A percentile compares a stretch with the other conserved stretches of the same genome.
Evolutionary conservation across 768 basidiomycete genomes (phyloP).

Genomic region (Pisolithus microcarpus): DNA sequence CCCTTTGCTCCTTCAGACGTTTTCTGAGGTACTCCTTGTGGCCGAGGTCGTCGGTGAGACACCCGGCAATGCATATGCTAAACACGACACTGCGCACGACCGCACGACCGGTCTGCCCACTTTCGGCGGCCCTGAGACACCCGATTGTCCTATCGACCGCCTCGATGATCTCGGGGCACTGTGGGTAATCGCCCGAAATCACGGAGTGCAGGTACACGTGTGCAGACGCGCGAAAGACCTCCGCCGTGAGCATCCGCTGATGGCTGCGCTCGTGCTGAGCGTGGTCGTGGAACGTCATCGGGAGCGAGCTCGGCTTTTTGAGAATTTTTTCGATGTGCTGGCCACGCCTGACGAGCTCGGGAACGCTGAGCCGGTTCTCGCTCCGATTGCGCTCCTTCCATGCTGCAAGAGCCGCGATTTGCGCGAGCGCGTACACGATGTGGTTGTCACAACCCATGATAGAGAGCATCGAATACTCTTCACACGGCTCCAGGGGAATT

Average conservation of each 20-base stretch:
- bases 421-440: constrained; percentile 72
- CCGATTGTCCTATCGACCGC: constrained; percentile 49
- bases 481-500: constrained; percentile 33
- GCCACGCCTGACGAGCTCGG: constrained; percentile 50
- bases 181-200: constrained; percentile 65
- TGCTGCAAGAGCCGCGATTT: constrained; percentile 54
- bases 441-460: constrained; percentile 83
- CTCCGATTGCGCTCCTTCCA: constrained; percentile 51
- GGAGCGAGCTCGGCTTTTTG: constrained; percentile 12
- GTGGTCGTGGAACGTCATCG: constrained; percentile 5
- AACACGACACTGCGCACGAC: constrained; percentile 77
- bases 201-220: constrained; percentile 71
- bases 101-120: constrained; percentile 35
- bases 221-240: constrained; percentile 69
- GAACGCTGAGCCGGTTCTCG: constrained; percentile 47
- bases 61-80: constrained; percentile 66
- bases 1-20: constrained; percentile 48
- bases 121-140: constrained; percentile 35
- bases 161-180: constrained; percentile 52
- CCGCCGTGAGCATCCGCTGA: constrained; percentile 41
- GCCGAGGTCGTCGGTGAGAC: constrained; percentile 46
- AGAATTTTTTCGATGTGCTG: constrained; percentile 40
- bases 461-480: constrained; percentile 62
- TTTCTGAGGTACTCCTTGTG: constrained; percentile 38
- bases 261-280: constrained; percentile 18